phyloP scores from a whole-genome alignment of 345 rosid species.

The Schrenkiella parvula region DNA sequence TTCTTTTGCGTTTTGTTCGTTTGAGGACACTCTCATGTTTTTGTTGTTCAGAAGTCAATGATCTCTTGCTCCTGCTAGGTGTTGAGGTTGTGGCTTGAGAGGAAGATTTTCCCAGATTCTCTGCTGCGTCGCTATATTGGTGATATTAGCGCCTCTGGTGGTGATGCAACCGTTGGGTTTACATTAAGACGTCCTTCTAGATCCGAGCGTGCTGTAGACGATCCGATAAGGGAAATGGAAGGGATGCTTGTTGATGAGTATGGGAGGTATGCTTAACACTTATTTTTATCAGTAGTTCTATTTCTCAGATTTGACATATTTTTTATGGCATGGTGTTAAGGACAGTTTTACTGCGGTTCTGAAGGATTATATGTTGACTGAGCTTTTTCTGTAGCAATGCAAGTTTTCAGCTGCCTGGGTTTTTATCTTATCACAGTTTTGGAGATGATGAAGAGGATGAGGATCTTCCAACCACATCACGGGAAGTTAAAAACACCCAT shows the following conservation, averaged over 20 bases:
- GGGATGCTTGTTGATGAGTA: slow-evolving; percentile 98
- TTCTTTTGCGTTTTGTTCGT: slow-evolving; percentile 24
- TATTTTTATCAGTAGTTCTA: background rate
- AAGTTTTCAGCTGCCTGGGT: slow-evolving; percentile 77
- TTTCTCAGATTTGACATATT: background rate
- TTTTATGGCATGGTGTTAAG: slow-evolving; percentile 1
- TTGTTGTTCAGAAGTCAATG: slow-evolving; percentile 22
- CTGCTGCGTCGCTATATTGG: slow-evolving; percentile 71
- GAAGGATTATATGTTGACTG: background rate
- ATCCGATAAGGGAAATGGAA: slow-evolving; percentile 97
- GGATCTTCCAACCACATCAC: slow-evolving; percentile 45
- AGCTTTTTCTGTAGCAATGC: slow-evolving; percentile 60
- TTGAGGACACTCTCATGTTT: slow-evolving; percentile 1
- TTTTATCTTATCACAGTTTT: slow-evolving; percentile 56
- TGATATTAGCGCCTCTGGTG: slow-evolving; percentile 77
- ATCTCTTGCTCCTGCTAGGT: slow-evolving; percentile 49
- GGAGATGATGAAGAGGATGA: slow-evolving; percentile 63
- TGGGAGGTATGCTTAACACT: slow-evolving; percentile 62
- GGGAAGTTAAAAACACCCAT: slow-evolving; percentile 38
- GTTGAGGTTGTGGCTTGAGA: slow-evolving; percentile 83
- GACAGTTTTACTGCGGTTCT: slow-evolving; percentile 4
- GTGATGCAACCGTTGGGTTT: slow-evolving; percentile 55
- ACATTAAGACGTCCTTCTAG: slow-evolving; percentile 80
- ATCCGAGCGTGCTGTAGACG: slow-evolving; percentile 88
- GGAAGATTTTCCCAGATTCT: slow-evolving; percentile 82